Evolutionary conservation across 169 alveolate genomes (phyloP), one percentile per base, ranked within the genome.

Genomic region (Theileria luwenshuni): DNA sequence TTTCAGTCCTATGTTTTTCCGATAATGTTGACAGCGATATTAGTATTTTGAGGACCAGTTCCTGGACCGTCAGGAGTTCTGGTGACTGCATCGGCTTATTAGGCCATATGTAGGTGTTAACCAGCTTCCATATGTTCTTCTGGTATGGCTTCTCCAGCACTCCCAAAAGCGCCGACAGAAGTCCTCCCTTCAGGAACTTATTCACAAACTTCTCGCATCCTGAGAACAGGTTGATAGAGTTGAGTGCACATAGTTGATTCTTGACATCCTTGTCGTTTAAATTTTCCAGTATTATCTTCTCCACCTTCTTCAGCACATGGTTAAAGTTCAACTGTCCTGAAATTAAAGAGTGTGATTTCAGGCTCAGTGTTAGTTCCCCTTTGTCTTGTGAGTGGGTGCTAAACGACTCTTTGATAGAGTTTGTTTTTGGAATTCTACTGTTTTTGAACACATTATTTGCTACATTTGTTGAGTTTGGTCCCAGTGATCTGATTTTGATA

Each of bases 71-170:
- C n/a, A 25, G 19, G 28, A n/a, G 45, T 6, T 30, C 59, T 17
- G 51, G 13, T 1, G 47, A 25, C 30, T 58, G 59, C 28, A 30
- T 3, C 21, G 81, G 69, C n/a, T 61, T 41, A 6, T 38, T 32
- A 19, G 83, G 67, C 70, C 87, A 54, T 1, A 79, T 32, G 77
- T 71, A 79, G 19, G 77, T 48, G 61, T 74, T 41, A 32, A 79
- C 35, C 30, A 33, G 27, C 19, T 54, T 32, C 83, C 83, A 79
- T 7, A 79, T 42, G 52, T 21, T 64, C 65, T 49, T 74, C 48
- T 79, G 52, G 54, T 71, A 60, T 25, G 73, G 86, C 42, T 56
- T 74, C 60, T 71, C 67, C 35, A 79, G 67, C 49, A 79, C 54
- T 5, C 25, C 64, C 47, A 64, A 13, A n/a, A 79, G 69, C 15